phyloP scores from a whole-genome alignment of 208 protist genomes.

The Trypanosoma brucei region DNA sequence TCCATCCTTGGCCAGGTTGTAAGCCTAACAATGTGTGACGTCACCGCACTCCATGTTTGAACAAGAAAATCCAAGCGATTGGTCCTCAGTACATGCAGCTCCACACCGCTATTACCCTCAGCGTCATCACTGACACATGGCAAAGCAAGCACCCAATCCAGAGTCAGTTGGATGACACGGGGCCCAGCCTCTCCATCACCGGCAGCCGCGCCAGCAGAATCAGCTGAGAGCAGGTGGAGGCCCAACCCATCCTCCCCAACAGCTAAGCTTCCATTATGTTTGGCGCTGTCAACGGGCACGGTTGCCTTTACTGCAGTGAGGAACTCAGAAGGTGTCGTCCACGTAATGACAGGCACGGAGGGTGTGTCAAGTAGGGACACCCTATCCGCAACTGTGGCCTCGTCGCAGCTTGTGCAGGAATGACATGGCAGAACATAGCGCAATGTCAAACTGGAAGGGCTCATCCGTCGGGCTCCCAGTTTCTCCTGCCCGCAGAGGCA shows the following conservation, averaged over 20 bases:
- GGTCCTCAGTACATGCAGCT: constrained; percentile 9
- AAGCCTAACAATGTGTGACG: neutral
- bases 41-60: constrained; percentile 18
- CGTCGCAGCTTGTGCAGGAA: no score
- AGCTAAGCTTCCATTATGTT: constrained; percentile 1
- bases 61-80: constrained; percentile 18
- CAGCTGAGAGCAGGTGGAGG: neutral
- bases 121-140: constrained; percentile 1
- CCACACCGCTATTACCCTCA: neutral
- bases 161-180: neutral
- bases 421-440: no score
- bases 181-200: no score
- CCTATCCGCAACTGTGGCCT: no score
- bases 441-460: no score
- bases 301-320: neutral
- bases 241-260: neutral
- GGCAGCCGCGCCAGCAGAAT: neutral
- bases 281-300: neutral
- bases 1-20: neutral
- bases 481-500: no score
- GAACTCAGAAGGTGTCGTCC: neutral
- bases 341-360: neutral
- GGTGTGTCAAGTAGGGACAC: neutral
- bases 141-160: constrained; percentile 17
- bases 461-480: no score